Conservation (phyloP, 2,329 filamentous ascomycete genomes). For the Botrytis hyacinthi region DNA sequence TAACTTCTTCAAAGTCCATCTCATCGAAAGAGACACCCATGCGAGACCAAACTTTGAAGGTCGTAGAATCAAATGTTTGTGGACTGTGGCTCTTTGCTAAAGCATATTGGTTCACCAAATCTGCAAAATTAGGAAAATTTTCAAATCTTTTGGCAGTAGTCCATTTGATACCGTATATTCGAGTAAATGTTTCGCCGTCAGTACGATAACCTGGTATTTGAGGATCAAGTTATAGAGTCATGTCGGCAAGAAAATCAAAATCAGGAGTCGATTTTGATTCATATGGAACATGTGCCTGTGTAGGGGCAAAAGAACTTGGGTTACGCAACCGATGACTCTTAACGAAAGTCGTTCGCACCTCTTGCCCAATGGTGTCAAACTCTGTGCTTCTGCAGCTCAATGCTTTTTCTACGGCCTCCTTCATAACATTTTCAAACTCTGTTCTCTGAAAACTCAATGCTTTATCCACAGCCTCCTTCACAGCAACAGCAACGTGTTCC, state of each 20-base stretch:
- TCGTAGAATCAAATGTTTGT: background rate
- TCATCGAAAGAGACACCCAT: background rate
- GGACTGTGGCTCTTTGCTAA: background rate
- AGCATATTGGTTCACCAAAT: background rate
- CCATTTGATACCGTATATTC: background rate
- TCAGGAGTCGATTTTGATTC: background rate
- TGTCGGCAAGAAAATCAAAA: background rate
- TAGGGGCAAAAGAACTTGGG: background rate
- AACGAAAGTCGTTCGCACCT: background rate
- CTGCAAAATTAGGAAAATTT: background rate
- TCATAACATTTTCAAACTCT: background rate
- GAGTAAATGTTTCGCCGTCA: background rate
- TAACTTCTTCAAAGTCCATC: too few relatives aligned
- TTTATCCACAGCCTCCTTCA: background rate
- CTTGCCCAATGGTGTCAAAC: background rate
- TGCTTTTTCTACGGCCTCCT: background rate
- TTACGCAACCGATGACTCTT: background rate
- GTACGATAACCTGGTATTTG: background rate
- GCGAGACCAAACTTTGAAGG: background rate
- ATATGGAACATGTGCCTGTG: background rate
- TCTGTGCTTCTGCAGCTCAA: background rate
- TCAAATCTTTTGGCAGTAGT: background rate
- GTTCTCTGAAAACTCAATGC: background rate
- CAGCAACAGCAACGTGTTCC: background rate
- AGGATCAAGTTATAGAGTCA: background rate